Base-by-base conservation (phyloP, 2,329 filamentous ascomycete genomes). In the Pseudodiploospora longispora region DNA sequence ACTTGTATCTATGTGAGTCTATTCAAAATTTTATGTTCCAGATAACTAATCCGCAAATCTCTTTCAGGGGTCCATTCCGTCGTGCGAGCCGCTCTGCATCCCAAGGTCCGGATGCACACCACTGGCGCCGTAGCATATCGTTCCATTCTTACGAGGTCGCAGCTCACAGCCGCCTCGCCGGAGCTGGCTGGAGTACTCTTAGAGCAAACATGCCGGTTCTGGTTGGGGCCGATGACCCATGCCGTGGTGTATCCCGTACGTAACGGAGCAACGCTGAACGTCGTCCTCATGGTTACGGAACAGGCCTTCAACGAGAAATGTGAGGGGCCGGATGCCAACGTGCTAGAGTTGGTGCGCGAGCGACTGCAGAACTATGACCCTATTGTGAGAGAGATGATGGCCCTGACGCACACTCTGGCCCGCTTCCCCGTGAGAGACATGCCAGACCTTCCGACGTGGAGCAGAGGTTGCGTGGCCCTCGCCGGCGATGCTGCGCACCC, bases 401-500 rank as follows among this genome's bases (percentile, higher is more conserved):
- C 32, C n/a, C 4, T 28, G 6, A 37, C 47, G 6, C 30, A 33
- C 12, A 39, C 41, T 10, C 47, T 53, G 9, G 38, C 36, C 10
- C 37, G 36, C 40, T 48, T 46, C 32, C 51, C 45, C 7, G 34
- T 52, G 27, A 40, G 41, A 6, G 41, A 41, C n/a, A 27, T 48
- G 5, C 38, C 42, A 27, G 32, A 38, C 6, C 27, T 50, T 10
- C 47, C 50, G 2, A 41, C 10, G 5, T 52, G 47, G 43, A 36
- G 34, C 5, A 36, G 37, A 9, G 51, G 44, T 10, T 29, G 28
- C 12, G 48, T 54, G 8, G 43, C 46, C 10, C 41, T 55, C 19
- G 19, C 19, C 4, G 67, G 67, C 3, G 67, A 70, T 42, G 65
- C 67, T 4, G 66, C 66, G 0, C 67, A 70, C 47, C 61, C 65